Conservation (phyloP, 108 stramenopile species). For the Skeletonema tropicum region DNA sequence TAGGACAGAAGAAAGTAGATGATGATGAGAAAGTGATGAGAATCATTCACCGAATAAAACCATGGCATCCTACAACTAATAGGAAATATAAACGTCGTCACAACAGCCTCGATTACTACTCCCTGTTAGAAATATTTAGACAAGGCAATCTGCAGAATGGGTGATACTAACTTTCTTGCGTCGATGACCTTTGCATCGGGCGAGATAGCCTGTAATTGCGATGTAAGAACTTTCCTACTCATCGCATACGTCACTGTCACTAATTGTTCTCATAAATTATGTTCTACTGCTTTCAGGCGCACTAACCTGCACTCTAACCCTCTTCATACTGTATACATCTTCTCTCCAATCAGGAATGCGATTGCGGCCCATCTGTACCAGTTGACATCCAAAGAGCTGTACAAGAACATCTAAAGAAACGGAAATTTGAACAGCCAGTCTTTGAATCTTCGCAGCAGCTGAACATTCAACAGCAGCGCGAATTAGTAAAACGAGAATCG, state of each 20-base stretch:
- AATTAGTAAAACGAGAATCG: constrained; percentile 45
- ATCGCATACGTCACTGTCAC: neutral
- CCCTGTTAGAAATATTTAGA: too few relatives aligned
- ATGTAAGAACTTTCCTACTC: constrained; percentile 2
- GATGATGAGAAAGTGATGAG: too few relatives aligned
- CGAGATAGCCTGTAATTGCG: neutral
- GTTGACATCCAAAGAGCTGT: constrained; percentile 29
- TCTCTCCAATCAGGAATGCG: constrained; percentile 44
- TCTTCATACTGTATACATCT: neutral
- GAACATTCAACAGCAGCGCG: constrained; percentile 53
- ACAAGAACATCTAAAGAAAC: constrained; percentile 14
- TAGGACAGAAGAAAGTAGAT: too few relatives aligned
- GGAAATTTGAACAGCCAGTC: constrained; percentile 9
- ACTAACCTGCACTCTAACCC: constrained; percentile 6
- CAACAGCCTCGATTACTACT: too few relatives aligned
- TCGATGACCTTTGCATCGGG: constrained; percentile 64
- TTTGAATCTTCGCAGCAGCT: constrained; percentile 35
- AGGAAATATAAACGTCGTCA: too few relatives aligned
- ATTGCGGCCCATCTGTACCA: constrained; percentile 50
- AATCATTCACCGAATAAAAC: too few relatives aligned
- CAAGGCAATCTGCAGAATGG: neutral
- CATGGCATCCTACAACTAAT: too few relatives aligned
- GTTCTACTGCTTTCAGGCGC: neutral
- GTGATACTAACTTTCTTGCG: constrained; percentile 31
- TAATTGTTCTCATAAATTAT: neutral